phyloP scores from a whole-genome alignment of 2,329 filamentous ascomycete species.

The Apiospora pterosperma region DNA sequence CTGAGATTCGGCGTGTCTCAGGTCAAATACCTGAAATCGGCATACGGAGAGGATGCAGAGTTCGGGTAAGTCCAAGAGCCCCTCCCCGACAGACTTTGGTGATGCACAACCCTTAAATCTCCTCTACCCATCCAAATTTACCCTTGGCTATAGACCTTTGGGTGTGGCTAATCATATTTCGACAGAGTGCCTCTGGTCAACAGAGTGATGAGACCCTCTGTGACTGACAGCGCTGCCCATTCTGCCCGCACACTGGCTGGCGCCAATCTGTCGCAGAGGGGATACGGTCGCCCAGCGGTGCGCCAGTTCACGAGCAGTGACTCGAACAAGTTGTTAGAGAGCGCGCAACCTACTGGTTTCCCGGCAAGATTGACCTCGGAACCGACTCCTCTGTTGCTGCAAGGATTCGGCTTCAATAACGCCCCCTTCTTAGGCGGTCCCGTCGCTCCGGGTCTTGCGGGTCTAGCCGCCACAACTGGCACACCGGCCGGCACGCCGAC shows the following conservation, averaged over 20 bases:
- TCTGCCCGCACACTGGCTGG: not conserved
- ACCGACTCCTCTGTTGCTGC: not conserved
- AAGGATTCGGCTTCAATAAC: not conserved
- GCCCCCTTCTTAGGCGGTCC: not conserved
- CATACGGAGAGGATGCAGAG: slow-evolving; percentile 1
- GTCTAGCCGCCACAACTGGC: not conserved
- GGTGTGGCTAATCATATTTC: not conserved
- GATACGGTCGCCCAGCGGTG: not conserved
- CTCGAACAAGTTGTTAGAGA: not conserved
- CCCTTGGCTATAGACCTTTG: slow-evolving; percentile 7
- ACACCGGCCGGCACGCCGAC: not conserved
- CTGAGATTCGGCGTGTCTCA: slow-evolving; percentile 3
- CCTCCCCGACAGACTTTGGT: not conserved
- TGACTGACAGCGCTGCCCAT: not conserved
- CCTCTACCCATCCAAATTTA: not conserved
- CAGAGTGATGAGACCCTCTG: not conserved
- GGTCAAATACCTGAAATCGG: slow-evolving; percentile 8
- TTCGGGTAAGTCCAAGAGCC: slow-evolving; percentile 6
- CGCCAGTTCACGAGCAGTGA: not conserved
- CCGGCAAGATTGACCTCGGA: not conserved
- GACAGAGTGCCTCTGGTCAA: not conserved
- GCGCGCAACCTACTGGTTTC: not conserved
- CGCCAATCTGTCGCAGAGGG: not conserved
- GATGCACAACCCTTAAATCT: not conserved
- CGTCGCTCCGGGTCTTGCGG: not conserved